These are phyloP conservation scores for Lolium multiflorum DNA, from an alignment of 176 grass and related monocot species.

Conservation along the genomic window DNA sequence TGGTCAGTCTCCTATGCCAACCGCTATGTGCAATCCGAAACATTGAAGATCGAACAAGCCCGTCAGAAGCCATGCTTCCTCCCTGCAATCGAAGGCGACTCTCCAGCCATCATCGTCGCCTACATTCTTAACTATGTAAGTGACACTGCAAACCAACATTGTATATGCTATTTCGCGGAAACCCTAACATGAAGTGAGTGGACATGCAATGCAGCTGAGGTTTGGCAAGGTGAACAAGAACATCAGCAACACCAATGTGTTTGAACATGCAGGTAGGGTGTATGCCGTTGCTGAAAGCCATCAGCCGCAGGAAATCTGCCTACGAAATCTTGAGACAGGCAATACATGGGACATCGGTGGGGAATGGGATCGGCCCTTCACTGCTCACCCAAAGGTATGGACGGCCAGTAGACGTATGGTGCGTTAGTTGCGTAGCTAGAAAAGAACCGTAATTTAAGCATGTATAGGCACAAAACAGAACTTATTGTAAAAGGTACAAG, in stretches of 20 bases:
- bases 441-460: neutral
- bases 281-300: slow-evolving; percentile 49
- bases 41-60: slow-evolving; percentile 32
- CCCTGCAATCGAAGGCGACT: slow-evolving; percentile 48
- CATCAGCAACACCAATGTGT: slow-evolving; percentile 66
- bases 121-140: slow-evolving; percentile 61
- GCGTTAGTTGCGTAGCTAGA: neutral
- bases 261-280: slow-evolving; percentile 51
- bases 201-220: slow-evolving; percentile 48
- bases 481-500: neutral
- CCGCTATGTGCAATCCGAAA: slow-evolving; percentile 55
- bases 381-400: slow-evolving; percentile 60
- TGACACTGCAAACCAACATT: neutral
- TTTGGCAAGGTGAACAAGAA: slow-evolving; percentile 63
- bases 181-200: slow-evolving; percentile 7
- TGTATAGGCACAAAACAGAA: neutral
- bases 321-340: slow-evolving; percentile 35
- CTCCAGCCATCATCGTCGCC: slow-evolving; percentile 44
- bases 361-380: slow-evolving; percentile 58
- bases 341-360: slow-evolving; percentile 45
- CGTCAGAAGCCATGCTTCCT: slow-evolving; percentile 55
- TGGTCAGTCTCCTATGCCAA: slow-evolving; percentile 51
- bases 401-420: neutral
- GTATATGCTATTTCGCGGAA: neutral
- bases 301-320: slow-evolving; percentile 51